These are phyloP conservation scores for Trametes elegans DNA, from an alignment of 768 basidiomycete genomes.

Conservation along the genomic window DNA sequence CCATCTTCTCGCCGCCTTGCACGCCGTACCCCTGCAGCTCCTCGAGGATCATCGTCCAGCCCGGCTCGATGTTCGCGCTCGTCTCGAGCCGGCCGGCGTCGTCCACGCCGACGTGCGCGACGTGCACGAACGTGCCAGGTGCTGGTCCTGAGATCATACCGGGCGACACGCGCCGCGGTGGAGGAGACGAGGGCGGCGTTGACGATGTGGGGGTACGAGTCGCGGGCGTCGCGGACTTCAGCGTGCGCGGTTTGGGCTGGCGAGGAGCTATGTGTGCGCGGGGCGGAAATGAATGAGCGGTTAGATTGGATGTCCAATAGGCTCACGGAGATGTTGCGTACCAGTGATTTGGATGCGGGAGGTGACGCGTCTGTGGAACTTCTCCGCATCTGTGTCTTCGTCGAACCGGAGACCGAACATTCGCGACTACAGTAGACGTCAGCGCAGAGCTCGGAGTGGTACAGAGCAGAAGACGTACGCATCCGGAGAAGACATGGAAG, in stretches of 20 bases:
- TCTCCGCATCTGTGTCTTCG: conserved; percentile 56
- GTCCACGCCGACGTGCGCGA: conserved; percentile 62
- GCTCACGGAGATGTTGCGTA: conserved; percentile 14
- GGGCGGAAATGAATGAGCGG: background rate
- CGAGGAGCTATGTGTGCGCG: conserved; percentile 3
- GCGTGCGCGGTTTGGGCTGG: background rate
- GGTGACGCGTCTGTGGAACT: conserved; percentile 61
- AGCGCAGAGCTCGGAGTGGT: conserved; percentile 21
- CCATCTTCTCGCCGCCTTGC: conserved; percentile 22
- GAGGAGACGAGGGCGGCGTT: background rate
- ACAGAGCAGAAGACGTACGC: conserved; percentile 48
- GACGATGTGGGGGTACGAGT: background rate
- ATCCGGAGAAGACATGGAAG: conserved; percentile 87
- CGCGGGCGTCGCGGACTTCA: background rate
- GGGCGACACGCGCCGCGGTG: conserved; percentile 29
- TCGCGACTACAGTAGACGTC: conserved; percentile 29
- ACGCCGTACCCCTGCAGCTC: conserved; percentile 42
- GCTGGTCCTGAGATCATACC: conserved; percentile 57
- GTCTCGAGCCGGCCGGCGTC: conserved; percentile 50
- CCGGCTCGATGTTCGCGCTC: conserved; percentile 50
- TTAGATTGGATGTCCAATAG: background rate
- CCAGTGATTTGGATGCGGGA: conserved; percentile 47
- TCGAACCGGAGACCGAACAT: conserved; percentile 58
- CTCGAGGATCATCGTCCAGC: conserved; percentile 43
- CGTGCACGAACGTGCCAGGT: conserved; percentile 62